These are phyloP conservation scores for Wickerhamiella azymoides DNA, from an alignment of 805 yeast genomes.

Conservation along the genomic window DNA sequence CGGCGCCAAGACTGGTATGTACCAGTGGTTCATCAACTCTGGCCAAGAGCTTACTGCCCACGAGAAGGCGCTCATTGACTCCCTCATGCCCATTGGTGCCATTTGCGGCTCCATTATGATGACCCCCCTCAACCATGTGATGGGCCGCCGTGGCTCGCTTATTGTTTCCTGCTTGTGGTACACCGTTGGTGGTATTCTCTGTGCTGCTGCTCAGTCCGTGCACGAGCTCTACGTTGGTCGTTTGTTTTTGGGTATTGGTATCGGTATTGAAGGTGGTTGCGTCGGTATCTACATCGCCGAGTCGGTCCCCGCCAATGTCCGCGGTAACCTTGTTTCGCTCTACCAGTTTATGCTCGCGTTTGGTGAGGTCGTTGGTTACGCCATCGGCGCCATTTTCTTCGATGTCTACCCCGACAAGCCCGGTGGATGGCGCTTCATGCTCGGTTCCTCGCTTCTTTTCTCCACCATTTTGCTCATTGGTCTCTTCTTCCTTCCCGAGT, in stretches of 20 bases:
- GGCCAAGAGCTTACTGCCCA: constrained; percentile 24
- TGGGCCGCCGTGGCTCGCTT: constrained; percentile 44
- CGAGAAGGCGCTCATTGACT: constrained; percentile 39
- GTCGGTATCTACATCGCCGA: constrained; percentile 51
- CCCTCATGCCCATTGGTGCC: constrained; percentile 56
- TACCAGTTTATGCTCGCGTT: constrained; percentile 52
- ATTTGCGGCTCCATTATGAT: constrained; percentile 46
- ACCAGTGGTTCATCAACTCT: constrained; percentile 24
- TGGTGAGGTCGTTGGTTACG: constrained; percentile 53
- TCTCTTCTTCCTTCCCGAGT: constrained; percentile 42
- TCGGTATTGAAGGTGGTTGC: constrained; percentile 53
- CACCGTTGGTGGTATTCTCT: constrained; percentile 45
- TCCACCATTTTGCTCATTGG: constrained; percentile 39
- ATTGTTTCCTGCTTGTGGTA: constrained; percentile 44
- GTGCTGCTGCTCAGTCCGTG: constrained; percentile 37
- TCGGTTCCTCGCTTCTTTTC: constrained; percentile 48
- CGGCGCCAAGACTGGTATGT: constrained; percentile 46
- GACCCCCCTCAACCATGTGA: constrained; percentile 41
- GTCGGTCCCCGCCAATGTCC: constrained; percentile 39
- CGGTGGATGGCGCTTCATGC: constrained; percentile 53
- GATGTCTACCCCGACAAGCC: constrained; percentile 25
- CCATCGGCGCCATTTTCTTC: constrained; percentile 47
- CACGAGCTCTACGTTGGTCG: constrained; percentile 46
- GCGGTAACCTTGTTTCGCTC: constrained; percentile 48
- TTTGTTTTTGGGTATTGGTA: constrained; percentile 46